Percentiles rank a stretch among this genome's conserved stretches.
These are phyloP conservation scores for Punctularia strigosozonata DNA, from an alignment of 768 basidiomycete genomes.

Conservation along the genomic window DNA sequence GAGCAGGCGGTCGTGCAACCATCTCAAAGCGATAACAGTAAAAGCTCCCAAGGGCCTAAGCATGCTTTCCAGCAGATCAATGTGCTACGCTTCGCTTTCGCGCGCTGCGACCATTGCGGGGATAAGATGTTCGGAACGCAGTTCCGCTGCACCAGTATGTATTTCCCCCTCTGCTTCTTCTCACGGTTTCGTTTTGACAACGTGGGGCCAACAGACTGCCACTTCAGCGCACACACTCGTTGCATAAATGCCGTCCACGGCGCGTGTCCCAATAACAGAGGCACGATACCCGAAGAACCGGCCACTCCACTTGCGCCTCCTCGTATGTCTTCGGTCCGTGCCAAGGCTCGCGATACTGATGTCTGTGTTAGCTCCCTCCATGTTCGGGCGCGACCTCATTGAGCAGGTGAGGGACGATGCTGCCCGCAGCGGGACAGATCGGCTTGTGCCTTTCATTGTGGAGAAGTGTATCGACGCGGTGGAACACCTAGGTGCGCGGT, in stretches of 20 bases:
- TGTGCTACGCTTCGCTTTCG: constrained; percentile 77
- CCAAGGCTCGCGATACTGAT: constrained; percentile 9
- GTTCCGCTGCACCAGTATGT: constrained; percentile 77
- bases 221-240: constrained; percentile 77
- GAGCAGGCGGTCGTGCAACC: constrained; percentile 19
- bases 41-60: constrained; percentile 30
- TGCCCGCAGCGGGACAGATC: too few species aligned
- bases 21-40: constrained; percentile 12
- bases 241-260: constrained; percentile 61
- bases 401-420: constrained; percentile 68
- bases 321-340: constrained; percentile 15
- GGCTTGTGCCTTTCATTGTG: constrained; percentile 75
- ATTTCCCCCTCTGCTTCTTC: neutral
- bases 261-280: constrained; percentile 59
- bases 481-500: constrained; percentile 61
- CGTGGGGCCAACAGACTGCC: constrained; percentile 46
- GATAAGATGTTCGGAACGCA: constrained; percentile 99
- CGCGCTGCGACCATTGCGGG: constrained; percentile 89
- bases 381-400: constrained; percentile 83
- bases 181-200: neutral
- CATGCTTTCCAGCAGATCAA: constrained; percentile 88
- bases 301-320: constrained; percentile 15
- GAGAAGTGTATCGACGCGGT: constrained; percentile 96
- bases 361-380: constrained; percentile 54
- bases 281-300: constrained; percentile 18